Evolutionary conservation across 257 asterid species (phyloP).

Genomic region (Cordia subcordata): DNA sequence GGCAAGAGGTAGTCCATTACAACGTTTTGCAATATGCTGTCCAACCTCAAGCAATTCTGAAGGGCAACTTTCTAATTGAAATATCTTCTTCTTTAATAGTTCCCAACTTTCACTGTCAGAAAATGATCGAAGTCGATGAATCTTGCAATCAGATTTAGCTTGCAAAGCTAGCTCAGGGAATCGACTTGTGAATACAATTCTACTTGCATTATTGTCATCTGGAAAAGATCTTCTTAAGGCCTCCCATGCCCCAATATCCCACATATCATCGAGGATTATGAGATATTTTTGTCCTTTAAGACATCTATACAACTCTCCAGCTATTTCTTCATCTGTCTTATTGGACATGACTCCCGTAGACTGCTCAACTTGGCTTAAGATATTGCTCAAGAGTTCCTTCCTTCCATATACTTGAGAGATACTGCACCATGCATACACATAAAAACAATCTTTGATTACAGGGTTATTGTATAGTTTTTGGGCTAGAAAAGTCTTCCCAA

Average conservation of each 20-base stretch:
- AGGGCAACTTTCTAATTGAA: conserved; percentile 11
- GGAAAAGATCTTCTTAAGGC: no score
- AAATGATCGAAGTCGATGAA: neutral
- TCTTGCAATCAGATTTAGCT: neutral
- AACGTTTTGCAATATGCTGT: conserved; percentile 8
- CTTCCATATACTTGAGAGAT: no score
- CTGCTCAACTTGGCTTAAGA: conserved; percentile 2
- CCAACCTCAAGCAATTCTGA: conserved; percentile 18
- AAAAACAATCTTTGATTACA: neutral
- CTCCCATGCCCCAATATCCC: no score
- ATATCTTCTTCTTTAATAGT: conserved; percentile 9
- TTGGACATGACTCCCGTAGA: no score
- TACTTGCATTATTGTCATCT: no score
- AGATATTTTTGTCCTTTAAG: no score
- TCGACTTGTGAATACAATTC: conserved; percentile 15
- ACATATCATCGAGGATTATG: no score
- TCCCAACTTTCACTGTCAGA: conserved; percentile 13
- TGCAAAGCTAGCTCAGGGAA: neutral
- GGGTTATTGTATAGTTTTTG: conserved; percentile 5
- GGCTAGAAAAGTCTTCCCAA: no score
- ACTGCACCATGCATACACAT: conserved; percentile 7
- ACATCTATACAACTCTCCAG: no score
- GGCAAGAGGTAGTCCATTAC: conserved; percentile 23
- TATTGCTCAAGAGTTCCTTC: conserved; percentile 4
- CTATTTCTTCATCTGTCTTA: no score